Evolutionary conservation across 192 early-diverging fungal genomes (phyloP), one percentile per base, ranked within the genome.

Genomic region (Coemansia sp.): DNA sequence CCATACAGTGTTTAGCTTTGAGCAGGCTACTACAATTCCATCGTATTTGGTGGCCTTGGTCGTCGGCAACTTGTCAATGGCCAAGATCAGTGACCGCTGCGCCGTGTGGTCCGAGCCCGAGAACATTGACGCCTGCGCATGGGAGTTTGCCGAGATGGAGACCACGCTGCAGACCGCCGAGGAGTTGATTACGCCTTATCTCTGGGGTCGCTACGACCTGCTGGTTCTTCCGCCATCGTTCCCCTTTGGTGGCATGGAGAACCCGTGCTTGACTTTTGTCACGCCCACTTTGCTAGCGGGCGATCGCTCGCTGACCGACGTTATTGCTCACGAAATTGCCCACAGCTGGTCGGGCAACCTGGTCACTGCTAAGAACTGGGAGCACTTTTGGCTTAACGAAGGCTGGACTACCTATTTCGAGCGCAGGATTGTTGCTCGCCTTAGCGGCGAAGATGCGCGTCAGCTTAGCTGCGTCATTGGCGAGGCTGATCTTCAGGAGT

Each of bases 231-330:
- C 94, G 31, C 86, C 92, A 39, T 91, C 89, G 5, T 94, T 94
- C 87, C 92, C 92, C n/a, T 94, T 91, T 66, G 91, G 91, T 48
- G 92, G 94, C 60, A 96, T 96, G 93, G 93, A 99, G 87, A 99
- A 99, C 81, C 97, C 97, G 17, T 97, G 94, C 76, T 77, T 97
- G 68, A 98, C 97, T 0, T 99, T 97, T 90, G 95, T 97, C 23
- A 99, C 97, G 29, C 97, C 97, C 27, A 94, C 95, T 19, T 86
- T 99, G 32, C 82, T 99, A 50, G 96, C 96, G 41, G 95, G 96
- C 61, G 97, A 99, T 79, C 89, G 91, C 46, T 92, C 91, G 38
- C 85, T 96, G 58, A 95, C 96, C 1, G 95, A 98, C 74, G 96
- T 98, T 29, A 89, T 98, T 62, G 93, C 93, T 4, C 96, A 98